A percentile compares a stretch with the other conserved stretches of the same genome.
Conservation (phyloP, 2,329 filamentous ascomycete genomes). For the Bimuria novae-zelandiae region DNA sequence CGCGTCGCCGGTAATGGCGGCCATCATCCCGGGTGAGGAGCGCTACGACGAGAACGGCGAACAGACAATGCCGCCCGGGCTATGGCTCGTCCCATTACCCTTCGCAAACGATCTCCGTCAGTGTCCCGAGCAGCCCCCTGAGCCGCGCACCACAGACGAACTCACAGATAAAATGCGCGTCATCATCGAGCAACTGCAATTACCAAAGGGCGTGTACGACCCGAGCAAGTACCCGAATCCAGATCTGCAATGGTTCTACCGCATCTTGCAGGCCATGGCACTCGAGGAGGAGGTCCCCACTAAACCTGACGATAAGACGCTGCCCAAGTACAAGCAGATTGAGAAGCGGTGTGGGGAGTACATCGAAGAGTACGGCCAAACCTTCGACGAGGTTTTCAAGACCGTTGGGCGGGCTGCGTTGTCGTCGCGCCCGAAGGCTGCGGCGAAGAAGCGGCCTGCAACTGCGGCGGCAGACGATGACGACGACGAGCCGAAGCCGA, state of each 20-base stretch:
- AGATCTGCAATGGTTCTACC: constrained; percentile 95
- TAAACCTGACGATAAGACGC: constrained; percentile 73
- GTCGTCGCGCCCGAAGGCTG: constrained; percentile 43
- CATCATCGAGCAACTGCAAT: constrained; percentile 82
- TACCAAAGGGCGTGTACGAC: constrained; percentile 84
- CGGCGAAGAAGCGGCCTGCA: constrained; percentile 50
- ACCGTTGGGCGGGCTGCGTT: constrained; percentile 47
- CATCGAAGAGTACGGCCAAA: constrained; percentile 75
- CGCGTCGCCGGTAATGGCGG: constrained; percentile 76
- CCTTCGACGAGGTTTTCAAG: constrained; percentile 64
- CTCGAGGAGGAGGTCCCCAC: constrained; percentile 89
- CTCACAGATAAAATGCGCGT: constrained; percentile 81
- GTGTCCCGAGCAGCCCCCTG: constrained; percentile 66
- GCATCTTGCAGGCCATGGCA: constrained; percentile 86
- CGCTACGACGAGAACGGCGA: constrained; percentile 66
- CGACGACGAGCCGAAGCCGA: constrained; percentile 26
- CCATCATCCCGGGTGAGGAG: constrained; percentile 76
- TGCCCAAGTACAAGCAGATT: constrained; percentile 85
- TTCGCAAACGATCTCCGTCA: constrained; percentile 87
- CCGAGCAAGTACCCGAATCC: constrained; percentile 90
- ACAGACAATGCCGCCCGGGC: constrained; percentile 75
- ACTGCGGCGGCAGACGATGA: constrained; percentile 20
- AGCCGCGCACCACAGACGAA: constrained; percentile 59
- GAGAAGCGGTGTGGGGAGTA: constrained; percentile 81
- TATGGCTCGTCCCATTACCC: constrained; percentile 88